Percentiles rank a stretch among this genome's conserved stretches.
Evolutionary conservation across 2,329 filamentous ascomycete species (phyloP).

Genomic region (Talaromyces sp.): DNA sequence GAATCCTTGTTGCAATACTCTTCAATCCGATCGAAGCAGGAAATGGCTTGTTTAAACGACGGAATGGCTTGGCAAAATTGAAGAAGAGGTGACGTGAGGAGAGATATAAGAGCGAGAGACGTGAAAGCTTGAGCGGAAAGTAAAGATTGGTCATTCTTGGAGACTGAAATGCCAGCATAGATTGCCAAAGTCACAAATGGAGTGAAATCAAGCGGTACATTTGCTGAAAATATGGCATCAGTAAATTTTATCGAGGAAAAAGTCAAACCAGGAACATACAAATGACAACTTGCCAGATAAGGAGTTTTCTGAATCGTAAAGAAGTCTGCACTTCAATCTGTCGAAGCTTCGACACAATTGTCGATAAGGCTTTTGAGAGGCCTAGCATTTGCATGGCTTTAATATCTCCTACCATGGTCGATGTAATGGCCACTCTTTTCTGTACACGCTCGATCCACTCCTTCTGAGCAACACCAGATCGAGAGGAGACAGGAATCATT

Average conservation of each 20-base stretch:
- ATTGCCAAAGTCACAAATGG: slow-evolving; percentile 24
- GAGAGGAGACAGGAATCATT: background rate
- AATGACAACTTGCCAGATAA: slow-evolving; percentile 37
- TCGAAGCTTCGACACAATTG: slow-evolving; percentile 34
- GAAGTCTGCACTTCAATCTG: slow-evolving; percentile 38
- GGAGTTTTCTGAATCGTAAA: slow-evolving; percentile 34
- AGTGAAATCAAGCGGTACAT: slow-evolving; percentile 36
- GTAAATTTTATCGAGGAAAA: background rate
- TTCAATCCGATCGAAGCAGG: slow-evolving; percentile 38
- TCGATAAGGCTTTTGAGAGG: slow-evolving; percentile 37
- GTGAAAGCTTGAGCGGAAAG: slow-evolving; percentile 20
- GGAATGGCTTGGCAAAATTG: slow-evolving; percentile 24
- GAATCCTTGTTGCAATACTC: slow-evolving; percentile 18
- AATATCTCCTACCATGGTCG: slow-evolving; percentile 29
- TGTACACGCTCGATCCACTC: slow-evolving; percentile 2
- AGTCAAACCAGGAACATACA: slow-evolving; percentile 16
- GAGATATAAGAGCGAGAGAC: slow-evolving; percentile 20
- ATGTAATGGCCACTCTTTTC: background rate
- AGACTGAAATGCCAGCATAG: slow-evolving; percentile 16
- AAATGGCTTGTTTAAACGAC: slow-evolving; percentile 31
- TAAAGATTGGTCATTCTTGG: slow-evolving; percentile 12
- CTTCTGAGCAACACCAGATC: background rate
- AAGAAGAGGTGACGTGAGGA: slow-evolving; percentile 19
- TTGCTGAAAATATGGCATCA: slow-evolving; percentile 19
- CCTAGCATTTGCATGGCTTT: slow-evolving; percentile 52